Conservation (phyloP, 164 flowering plant species). For the Warburgia ugandensis region DNA sequence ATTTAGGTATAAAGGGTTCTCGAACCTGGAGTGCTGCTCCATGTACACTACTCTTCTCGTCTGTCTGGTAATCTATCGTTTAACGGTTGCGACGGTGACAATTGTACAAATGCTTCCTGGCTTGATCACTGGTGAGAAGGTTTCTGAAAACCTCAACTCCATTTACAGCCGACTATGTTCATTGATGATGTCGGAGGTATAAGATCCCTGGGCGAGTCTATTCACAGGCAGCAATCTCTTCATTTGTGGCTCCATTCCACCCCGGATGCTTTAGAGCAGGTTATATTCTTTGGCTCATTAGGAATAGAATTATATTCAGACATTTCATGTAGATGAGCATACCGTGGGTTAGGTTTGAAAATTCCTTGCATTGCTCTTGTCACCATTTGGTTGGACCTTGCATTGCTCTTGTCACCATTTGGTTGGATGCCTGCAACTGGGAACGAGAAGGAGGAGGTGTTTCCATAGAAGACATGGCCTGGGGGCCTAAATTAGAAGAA, state of each 20-base stretch:
- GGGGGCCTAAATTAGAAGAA: too few relatives aligned
- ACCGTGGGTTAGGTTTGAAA: background rate
- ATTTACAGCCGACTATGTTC: background rate
- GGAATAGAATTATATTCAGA: background rate
- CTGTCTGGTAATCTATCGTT: too few relatives aligned
- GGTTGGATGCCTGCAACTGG: too few relatives aligned
- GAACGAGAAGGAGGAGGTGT: too few relatives aligned
- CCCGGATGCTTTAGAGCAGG: background rate
- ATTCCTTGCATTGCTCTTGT: background rate
- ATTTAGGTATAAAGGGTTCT: background rate
- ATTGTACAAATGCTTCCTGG: background rate
- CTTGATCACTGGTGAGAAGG: background rate
- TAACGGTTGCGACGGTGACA: background rate
- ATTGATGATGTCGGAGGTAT: background rate
- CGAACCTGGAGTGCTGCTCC: background rate
- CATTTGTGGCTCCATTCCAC: background rate
- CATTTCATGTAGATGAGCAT: background rate
- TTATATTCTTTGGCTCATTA: background rate
- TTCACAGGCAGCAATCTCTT: background rate
- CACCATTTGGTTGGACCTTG: background rate
- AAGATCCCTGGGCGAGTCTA: background rate
- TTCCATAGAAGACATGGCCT: too few relatives aligned
- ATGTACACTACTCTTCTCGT: background rate
- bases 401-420: too few relatives aligned
- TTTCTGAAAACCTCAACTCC: background rate